Evolutionary conservation across 306 rosid genomes (phyloP), one percentile per base, ranked within the genome.

Genomic region (Medicago arabica): DNA sequence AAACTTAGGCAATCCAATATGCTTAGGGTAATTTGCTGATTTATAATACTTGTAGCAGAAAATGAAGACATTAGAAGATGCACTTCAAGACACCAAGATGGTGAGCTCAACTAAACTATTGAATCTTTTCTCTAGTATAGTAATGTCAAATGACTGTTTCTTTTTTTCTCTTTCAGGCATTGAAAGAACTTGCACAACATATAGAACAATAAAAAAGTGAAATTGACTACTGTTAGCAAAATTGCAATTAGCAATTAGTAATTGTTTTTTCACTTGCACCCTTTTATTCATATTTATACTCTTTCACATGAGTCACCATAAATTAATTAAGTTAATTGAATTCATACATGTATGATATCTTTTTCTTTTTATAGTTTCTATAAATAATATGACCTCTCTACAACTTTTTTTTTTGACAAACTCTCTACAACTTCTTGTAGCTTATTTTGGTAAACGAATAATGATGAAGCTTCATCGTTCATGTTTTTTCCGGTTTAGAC

Each of bases 61-160:
- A 88, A 88, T 94, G 44, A 84, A 88, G 88, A 81, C 82, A 46
- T 62, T 94, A 74, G 98, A 94, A 84, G 89, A 69, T 50, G 83
- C 88, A 61, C 85, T 91, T 69, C 88, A 82, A 54, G 88, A 84
- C 10, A 85, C 89, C 57, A 94, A 86, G 81, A 81, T 40, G 74
- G 98, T 94, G 76, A 90, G 96, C 53, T 65, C 6, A 38, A 18
- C 12, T 15, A 40, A 40, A 17, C 18, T 28, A 8, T 38, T 9
- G 41, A 49, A 51, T 36, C 4, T 53, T 75, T 40, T 28, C 62
- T 34, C 21, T 16, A 46, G 71, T 34, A 28, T 28, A 34, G 7
- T 67, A 61, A 6, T 38, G 61, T 62, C 4, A 58, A 67, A 70
- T 63, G 21, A 69, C 2, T 15, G 49, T 54, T n/a, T 68, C 54